Conservation (phyloP, 164 flowering plant species). For the Stephania cephalantha region DNA sequence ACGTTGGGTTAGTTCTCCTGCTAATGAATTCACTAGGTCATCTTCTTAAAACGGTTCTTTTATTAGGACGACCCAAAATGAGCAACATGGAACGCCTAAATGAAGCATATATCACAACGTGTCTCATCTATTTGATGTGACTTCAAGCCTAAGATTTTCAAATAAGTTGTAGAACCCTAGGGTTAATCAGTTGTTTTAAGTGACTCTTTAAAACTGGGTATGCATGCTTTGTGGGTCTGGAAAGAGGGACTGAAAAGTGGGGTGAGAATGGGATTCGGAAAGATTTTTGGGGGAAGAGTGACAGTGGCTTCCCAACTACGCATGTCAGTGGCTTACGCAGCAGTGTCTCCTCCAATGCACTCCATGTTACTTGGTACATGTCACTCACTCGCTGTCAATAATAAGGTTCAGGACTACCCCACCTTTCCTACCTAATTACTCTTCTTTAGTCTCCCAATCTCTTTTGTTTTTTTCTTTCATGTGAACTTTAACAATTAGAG, state of each 20-base stretch:
- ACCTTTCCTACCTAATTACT: background rate
- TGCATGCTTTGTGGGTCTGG: too few relatives aligned
- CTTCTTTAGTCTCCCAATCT: too few relatives aligned
- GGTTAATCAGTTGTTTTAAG: background rate
- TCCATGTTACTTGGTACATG: background rate
- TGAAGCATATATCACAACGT: background rate
- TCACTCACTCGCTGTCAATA: background rate
- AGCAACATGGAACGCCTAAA: background rate
- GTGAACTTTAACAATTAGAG: too few relatives aligned
- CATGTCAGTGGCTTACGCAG: conserved; percentile 13
- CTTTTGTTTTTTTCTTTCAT: too few relatives aligned
- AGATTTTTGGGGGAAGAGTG: background rate
- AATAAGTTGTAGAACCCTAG: too few relatives aligned
- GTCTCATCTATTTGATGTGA: background rate
- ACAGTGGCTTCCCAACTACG: conserved; percentile 11
- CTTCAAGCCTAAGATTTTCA: background rate
- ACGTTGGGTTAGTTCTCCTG: background rate
- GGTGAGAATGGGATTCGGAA: background rate
- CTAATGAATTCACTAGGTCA: background rate
- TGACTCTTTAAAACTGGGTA: background rate
- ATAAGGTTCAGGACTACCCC: too few relatives aligned
- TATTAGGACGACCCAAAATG: background rate
- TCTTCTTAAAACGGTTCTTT: background rate
- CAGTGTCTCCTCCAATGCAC: background rate
- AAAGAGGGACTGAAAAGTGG: background rate